A percentile compares a stretch with the other conserved stretches of the same genome.
phyloP scores from a whole-genome alignment of 768 basidiomycete species.

The Mycena latifolia region DNA sequence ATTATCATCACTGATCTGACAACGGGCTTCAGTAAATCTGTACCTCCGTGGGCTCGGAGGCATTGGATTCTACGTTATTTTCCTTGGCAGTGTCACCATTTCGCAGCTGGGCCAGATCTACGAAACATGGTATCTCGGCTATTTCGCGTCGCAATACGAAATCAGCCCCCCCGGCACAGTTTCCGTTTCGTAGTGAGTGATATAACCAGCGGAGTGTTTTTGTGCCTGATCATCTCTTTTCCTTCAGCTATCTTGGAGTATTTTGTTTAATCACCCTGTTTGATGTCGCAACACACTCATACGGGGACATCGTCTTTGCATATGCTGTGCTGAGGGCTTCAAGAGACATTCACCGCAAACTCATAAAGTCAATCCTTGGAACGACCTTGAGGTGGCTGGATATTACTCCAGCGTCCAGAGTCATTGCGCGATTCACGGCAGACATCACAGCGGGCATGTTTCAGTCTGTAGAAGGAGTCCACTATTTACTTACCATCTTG shows the following conservation, averaged over 20 bases:
- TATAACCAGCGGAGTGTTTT: background rate
- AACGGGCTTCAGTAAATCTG: conserved; percentile 36
- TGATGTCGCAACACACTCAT: conserved; percentile 16
- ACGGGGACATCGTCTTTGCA: conserved; percentile 30
- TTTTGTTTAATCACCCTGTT: conserved; percentile 15
- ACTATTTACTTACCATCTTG: background rate
- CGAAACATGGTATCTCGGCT: conserved; percentile 43
- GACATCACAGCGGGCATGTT: conserved; percentile 51
- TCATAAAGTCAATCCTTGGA: conserved; percentile 46
- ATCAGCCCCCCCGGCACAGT: conserved; percentile 35
- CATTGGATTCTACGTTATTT: conserved; percentile 35
- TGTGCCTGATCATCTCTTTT: background rate
- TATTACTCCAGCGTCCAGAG: conserved; percentile 43
- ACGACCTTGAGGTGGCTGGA: conserved; percentile 57
- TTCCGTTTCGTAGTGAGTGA: conserved; percentile 6
- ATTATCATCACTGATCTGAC: background rate
- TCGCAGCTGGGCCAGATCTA: conserved; percentile 27
- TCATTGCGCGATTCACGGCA: conserved; percentile 62
- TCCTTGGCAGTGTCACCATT: conserved; percentile 28
- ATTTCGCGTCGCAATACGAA: conserved; percentile 40
- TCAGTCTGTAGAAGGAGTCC: background rate
- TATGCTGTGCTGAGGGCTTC: conserved; percentile 36
- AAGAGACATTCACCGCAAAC: conserved; percentile 23
- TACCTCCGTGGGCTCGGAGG: conserved; percentile 40
- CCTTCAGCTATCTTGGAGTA: conserved; percentile 26